Evolutionary conservation across 106 monocot species (phyloP).

Genomic region (Vanilla planifolia): DNA sequence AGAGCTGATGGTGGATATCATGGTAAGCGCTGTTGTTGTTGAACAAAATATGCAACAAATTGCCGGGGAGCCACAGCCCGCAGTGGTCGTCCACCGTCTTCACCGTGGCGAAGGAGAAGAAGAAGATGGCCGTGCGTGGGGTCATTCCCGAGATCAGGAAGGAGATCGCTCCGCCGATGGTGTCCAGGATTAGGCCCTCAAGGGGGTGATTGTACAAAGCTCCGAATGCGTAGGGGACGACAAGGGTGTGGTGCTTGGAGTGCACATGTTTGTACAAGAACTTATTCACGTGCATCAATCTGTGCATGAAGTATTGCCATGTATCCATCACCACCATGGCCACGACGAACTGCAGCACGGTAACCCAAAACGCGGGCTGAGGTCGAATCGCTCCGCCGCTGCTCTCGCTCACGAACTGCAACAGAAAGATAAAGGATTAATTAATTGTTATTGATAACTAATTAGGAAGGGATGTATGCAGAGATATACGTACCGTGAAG

Average conservation of each 20-base stretch:
- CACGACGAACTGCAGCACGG: conserved; percentile 14
- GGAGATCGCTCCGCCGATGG: conserved; percentile 9
- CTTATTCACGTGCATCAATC: conserved; percentile 32
- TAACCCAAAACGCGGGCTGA: not conserved
- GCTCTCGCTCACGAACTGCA: too few relatives aligned
- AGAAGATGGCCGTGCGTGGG: conserved; percentile 12
- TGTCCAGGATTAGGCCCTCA: conserved; percentile 13
- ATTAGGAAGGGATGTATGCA: too few relatives aligned
- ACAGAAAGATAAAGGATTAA: too few relatives aligned
- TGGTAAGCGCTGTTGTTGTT: conserved; percentile 28
- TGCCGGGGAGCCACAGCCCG: conserved; percentile 18
- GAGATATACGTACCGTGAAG: conserved; percentile 47
- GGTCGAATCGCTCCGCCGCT: not conserved
- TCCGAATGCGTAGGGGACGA: conserved; percentile 14
- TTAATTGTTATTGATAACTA: too few relatives aligned
- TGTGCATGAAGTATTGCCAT: conserved; percentile 30
- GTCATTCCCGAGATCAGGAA: conserved; percentile 16
- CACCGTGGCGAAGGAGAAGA: conserved; percentile 17
- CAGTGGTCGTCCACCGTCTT: conserved; percentile 19
- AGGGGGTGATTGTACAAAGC: conserved; percentile 16
- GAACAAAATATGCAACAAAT: conserved; percentile 12
- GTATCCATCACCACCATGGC: conserved; percentile 31
- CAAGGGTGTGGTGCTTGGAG: conserved; percentile 16
- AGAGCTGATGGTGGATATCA: conserved; percentile 34
- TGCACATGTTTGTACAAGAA: conserved; percentile 32